A percentile compares a stretch with the other conserved stretches of the same genome.
Evolutionary conservation across 192 early-diverging fungal species (phyloP).

Genomic region (Backusella luteola): DNA sequence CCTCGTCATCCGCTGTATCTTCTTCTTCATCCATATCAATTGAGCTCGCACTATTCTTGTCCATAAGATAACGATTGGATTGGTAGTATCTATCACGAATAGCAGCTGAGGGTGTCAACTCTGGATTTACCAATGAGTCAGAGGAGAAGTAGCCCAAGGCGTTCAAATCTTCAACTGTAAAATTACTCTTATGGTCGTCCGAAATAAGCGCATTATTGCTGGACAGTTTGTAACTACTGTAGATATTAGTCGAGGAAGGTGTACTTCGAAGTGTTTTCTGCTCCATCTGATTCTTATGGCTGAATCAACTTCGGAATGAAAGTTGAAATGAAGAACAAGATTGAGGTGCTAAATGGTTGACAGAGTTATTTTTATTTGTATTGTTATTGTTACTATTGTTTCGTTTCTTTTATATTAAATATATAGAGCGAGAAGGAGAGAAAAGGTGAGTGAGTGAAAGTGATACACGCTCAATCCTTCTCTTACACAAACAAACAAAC

Average conservation of each 20-base stretch:
- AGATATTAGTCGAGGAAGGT: conserved; percentile 8
- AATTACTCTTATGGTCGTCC: background rate
- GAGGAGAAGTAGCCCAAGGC: background rate
- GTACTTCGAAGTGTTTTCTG: background rate
- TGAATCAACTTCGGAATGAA: background rate
- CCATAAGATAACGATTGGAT: conserved; percentile 2
- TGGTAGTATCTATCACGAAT: conserved; percentile 21
- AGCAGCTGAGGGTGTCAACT: conserved; percentile 13
- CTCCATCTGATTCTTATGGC: background rate
- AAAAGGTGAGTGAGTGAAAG: too few relatives aligned
- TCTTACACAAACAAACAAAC: background rate
- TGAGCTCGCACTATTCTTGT: conserved; percentile 1
- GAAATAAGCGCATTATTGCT: background rate
- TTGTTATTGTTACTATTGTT: background rate
- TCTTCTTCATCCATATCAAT: background rate
- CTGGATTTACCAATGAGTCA: background rate
- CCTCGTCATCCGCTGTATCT: conserved; percentile 3
- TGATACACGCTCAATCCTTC: background rate
- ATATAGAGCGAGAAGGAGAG: background rate
- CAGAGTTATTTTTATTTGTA: background rate
- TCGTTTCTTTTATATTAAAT: background rate
- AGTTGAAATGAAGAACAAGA: background rate
- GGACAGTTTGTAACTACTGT: conserved; percentile 4
- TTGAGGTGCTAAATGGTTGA: background rate
- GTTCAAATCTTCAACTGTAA: background rate